Conservation (phyloP, 2,329 filamentous ascomycete genomes). For the Aspergillus bombycis region DNA sequence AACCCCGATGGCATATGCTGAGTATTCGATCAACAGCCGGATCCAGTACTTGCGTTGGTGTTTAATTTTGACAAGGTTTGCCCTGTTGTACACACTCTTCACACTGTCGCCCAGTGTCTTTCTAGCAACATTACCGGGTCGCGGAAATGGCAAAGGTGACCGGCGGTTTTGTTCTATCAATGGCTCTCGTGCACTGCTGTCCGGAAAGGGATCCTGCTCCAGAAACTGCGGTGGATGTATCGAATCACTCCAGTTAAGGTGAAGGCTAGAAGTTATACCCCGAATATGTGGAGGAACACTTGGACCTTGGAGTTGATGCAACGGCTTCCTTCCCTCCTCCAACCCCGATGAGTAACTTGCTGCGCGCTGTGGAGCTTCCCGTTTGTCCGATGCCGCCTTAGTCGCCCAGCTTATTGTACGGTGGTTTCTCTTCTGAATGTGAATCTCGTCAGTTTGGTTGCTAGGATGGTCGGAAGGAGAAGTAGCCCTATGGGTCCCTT, state of each 20-base stretch:
- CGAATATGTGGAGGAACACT: not conserved
- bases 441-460: slow-evolving; percentile 5
- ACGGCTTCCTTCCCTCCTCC: slow-evolving; percentile 1
- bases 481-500: not conserved
- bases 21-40: slow-evolving; percentile 43
- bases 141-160: not conserved
- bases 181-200: not conserved
- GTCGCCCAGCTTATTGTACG: not conserved
- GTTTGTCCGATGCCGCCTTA: not conserved
- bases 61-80: slow-evolving; percentile 14
- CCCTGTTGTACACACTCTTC: slow-evolving; percentile 14
- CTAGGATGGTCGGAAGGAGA: not conserved
- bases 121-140: not conserved
- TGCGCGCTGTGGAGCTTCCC: not conserved
- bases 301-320: slow-evolving; percentile 1
- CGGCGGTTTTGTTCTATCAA: not conserved
- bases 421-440: slow-evolving; percentile 5
- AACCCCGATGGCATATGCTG: slow-evolving; percentile 40
- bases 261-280: not conserved
- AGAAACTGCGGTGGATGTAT: not conserved
- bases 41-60: slow-evolving; percentile 37
- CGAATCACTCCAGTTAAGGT: not conserved
- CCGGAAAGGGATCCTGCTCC: not conserved
- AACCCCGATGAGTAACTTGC: not conserved
- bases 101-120: slow-evolving; percentile 11